Evolutionary conservation across 2,329 filamentous ascomycete species (phyloP).

Genomic region (Hypoxylon rubiginosum): DNA sequence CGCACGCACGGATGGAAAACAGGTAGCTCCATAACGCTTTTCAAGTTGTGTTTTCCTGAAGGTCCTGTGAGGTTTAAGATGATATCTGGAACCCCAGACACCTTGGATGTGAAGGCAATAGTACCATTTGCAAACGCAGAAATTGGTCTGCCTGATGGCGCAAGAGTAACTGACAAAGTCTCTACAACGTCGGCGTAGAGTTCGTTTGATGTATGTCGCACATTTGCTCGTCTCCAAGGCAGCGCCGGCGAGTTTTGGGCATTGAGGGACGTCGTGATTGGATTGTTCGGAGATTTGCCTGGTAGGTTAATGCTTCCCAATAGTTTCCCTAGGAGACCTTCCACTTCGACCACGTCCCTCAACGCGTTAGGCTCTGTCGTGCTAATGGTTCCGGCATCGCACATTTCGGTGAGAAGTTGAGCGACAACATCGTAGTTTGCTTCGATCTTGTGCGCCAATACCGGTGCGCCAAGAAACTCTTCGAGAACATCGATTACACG

Average conservation of each 20-base stretch:
- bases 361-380: conserved; percentile 95
- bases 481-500: conserved; percentile 92
- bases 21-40: conserved; percentile 82
- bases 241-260: conserved; percentile 68
- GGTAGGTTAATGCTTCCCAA: conserved; percentile 89
- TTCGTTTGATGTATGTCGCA: conserved; percentile 96
- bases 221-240: conserved; percentile 92
- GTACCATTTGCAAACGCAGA: conserved; percentile 91
- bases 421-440: conserved; percentile 92
- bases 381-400: conserved; percentile 88
- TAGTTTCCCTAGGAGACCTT: conserved; percentile 89
- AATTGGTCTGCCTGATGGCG: conserved; percentile 88
- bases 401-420: conserved; percentile 95
- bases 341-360: conserved; percentile 90
- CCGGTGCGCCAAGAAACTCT: conserved; percentile 90
- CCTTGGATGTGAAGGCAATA: conserved; percentile 94
- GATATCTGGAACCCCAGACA: conserved; percentile 95
- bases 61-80: conserved; percentile 83
- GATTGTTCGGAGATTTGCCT: conserved; percentile 61
- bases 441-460: conserved; percentile 89
- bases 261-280: conserved; percentile 57
- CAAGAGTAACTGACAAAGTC: conserved; percentile 86
- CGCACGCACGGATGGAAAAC: conserved; percentile 97
- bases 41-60: conserved; percentile 82
- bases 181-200: conserved; percentile 97